Conservation (phyloP, 2,329 filamentous ascomycete species). For the Parafenestella ontariensis region DNA sequence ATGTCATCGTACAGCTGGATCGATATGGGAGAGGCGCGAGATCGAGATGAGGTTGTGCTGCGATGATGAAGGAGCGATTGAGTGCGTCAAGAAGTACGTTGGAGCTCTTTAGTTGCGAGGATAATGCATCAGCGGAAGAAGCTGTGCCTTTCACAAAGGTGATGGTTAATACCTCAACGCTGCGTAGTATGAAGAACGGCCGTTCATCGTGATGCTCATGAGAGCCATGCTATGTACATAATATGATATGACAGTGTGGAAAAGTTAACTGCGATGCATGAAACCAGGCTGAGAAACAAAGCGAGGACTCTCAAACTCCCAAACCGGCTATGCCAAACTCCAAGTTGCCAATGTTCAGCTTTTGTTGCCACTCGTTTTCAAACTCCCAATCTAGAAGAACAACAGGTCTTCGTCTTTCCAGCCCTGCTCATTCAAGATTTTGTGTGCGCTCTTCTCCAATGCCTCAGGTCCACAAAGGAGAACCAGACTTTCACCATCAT, state of each 20-base stretch:
- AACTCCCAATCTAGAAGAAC: slow-evolving; percentile 67
- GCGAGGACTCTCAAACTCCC: not conserved
- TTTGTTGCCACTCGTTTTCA: not conserved
- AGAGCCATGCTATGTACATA: not conserved
- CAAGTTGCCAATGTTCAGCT: not conserved
- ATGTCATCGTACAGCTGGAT: not conserved
- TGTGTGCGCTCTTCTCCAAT: slow-evolving; percentile 72
- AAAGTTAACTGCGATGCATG: not conserved
- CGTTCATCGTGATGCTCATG: not conserved
- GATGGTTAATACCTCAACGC: no score
- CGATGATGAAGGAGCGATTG: not conserved
- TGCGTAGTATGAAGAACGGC: not conserved
- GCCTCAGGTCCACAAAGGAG: slow-evolving; percentile 80
- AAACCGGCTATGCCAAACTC: not conserved
- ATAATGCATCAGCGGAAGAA: not conserved
- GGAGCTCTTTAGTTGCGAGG: no score
- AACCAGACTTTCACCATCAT: slow-evolving; percentile 64
- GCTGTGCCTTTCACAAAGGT: no score
- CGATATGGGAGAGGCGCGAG: not conserved
- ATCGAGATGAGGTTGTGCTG: not conserved
- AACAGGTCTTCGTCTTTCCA: slow-evolving; percentile 77
- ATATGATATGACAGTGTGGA: not conserved
- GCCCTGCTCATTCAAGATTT: slow-evolving; percentile 66
- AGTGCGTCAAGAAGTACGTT: not conserved
- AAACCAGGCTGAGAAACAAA: not conserved